Evolutionary conservation across 768 basidiomycete genomes (phyloP), one percentile per base, ranked within the genome.

Genomic region (Rhodosporidiobolus odoratus): DNA sequence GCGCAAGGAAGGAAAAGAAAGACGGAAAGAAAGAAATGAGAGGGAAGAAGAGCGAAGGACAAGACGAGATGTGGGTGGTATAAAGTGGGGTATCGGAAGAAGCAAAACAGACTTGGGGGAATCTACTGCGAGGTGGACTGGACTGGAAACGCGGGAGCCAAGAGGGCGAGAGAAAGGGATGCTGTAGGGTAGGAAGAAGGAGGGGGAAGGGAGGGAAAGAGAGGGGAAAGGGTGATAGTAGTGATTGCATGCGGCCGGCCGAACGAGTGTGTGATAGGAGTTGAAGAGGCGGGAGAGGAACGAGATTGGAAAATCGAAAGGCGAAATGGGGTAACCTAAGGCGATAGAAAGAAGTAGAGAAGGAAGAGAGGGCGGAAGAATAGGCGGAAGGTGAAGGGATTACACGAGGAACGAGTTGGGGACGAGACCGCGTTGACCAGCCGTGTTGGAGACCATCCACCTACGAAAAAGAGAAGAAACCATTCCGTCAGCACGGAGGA

Each of bases 361-460:
- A n/a, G n/a, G n/a, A n/a, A 50, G 48, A n/a, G 32, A 41, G 48
- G 4, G 23, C 6, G 27, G 13, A 25, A 34, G 32, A 15, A 38
- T 34, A 5, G 38, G 13, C 25, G 40, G 45, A 35, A 25, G 12
- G 23, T 50, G 23, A 50, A 7, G 19, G 48, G 52, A 19, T 40
- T 41, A 71, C 12, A 45, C 52, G 59, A 71, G 64, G 38, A 62
- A 71, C 9, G 64, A 48, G 47, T 66, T 45, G 23, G 69, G 69
- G 12, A 71, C 69, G 23, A 71, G 48, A 16, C 69, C 69, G 19
- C 69, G 64, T 59, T 62, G 38, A 8, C 69, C 69, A 2, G 52
- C 30, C 1, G 35, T 25, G 59, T 71, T 71, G 9, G 60, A 35
- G 5, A 71, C 69, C 64, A 71, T 65, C 69, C 69, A 71, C 69